Base-by-base conservation (phyloP, 352 stramenopile genomes). In the Globisporangium sylvaticum region DNA sequence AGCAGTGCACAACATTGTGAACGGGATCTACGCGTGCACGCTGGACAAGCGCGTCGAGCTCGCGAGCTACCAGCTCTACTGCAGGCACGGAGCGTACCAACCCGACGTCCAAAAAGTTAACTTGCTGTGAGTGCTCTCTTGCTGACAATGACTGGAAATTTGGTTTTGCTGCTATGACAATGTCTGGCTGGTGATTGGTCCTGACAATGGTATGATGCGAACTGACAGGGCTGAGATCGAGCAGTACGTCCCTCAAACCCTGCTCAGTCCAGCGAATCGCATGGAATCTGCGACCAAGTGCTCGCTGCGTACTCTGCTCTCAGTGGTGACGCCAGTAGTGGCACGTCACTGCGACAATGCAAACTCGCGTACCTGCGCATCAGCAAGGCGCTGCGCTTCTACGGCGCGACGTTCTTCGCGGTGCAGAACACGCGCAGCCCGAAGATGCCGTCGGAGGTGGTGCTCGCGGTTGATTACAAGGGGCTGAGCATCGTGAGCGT, bases 381-480 rank as follows among this genome's bases (percentile, higher is more conserved):
- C n/a, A 88, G 88, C 50, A 78, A 79, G 54, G 70, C 68, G 5
- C 76, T 87, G 68, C 71, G 80, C 34, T 80, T 93, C 57, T 94
- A 92, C 64, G 86, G 86, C 12, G 83, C 83, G 37, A 83, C 83
- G 1, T 89, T 87, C 60, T 95, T 90, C 60, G 71, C 78, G 4
- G 79, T 81, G 27, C 70, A 78, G 59, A 89, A 89, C 54, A 84
- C 77, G 15, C 74, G 81, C 0, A 78, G 75, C 29, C 69, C 71
- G 6, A 56, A 69, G 12, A 69, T 92, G 15, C 84, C 87, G 6
- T 44, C 70, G 2, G 80, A 85, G 18, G 66, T 93, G 25, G 76
- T 91, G 32, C 56, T 95, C 12, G 82, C 81, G 8, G 76, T 94
- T 22, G 87, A 86, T 61, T 68, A 79, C 63, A 87, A 88, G 60